Conservation (phyloP, 441 rosid species). For the Viola pubescens region DNA sequence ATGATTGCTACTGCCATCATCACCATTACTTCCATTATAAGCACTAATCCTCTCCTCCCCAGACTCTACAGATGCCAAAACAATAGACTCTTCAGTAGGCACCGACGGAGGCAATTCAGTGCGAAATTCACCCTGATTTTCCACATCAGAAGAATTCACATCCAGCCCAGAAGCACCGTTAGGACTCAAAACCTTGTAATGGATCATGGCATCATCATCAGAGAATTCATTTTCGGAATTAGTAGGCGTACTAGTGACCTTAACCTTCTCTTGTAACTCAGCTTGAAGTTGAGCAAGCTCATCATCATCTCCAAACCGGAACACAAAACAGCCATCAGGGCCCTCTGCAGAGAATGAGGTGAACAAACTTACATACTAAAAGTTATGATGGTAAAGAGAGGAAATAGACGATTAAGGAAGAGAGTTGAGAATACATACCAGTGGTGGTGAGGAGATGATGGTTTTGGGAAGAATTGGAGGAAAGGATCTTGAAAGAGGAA, state of each 20-base stretch:
- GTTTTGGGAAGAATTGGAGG: slow-evolving; percentile 15
- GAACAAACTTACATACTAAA: background rate
- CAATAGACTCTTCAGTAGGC: too few relatives aligned
- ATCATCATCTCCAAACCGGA: slow-evolving; percentile 45
- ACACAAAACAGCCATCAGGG: slow-evolving; percentile 55
- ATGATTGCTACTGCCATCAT: slow-evolving; percentile 11
- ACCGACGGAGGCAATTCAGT: too few relatives aligned
- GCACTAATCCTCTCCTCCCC: background rate
- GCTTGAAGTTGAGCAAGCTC: slow-evolving; percentile 26
- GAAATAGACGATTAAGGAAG: background rate
- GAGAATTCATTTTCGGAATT: slow-evolving; percentile 10
- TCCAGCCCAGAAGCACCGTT: too few relatives aligned
- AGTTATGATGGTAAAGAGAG: background rate
- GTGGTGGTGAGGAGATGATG: slow-evolving; percentile 21
- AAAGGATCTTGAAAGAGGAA: slow-evolving; percentile 2
- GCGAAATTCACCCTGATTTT: too few relatives aligned
- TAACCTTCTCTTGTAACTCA: slow-evolving; percentile 18
- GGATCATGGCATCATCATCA: slow-evolving; percentile 6
- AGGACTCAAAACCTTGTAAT: too few relatives aligned
- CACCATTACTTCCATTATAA: slow-evolving; percentile 19
- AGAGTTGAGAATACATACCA: slow-evolving; percentile 15
- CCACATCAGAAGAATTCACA: too few relatives aligned
- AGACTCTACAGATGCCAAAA: slow-evolving; percentile 2
- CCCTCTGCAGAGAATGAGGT: slow-evolving; percentile 31
- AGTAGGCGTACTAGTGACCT: slow-evolving; percentile 8